Evolutionary conservation across 2,329 filamentous ascomycete species (phyloP).

Genomic region (Trichoderma sp.): DNA sequence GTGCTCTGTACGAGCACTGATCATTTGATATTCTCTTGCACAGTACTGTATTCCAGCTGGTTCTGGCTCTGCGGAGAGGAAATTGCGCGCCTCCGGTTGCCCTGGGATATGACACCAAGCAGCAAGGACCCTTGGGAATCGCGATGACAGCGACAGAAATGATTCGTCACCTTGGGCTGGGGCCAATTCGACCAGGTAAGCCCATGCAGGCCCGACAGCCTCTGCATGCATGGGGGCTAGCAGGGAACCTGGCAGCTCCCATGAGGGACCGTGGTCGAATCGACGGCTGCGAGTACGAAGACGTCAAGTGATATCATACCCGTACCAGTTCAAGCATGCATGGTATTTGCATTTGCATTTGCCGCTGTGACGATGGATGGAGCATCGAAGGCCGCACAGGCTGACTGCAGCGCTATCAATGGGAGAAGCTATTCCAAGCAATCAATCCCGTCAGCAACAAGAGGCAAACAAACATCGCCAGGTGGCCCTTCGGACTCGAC

Average conservation of each 20-base stretch:
- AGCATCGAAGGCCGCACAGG: neutral
- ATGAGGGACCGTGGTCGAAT: neutral
- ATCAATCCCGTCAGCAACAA: neutral
- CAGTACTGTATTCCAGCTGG: neutral
- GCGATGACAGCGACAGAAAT: conserved; percentile 15
- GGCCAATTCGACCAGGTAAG: neutral
- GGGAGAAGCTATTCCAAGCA: neutral
- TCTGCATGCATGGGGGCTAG: neutral
- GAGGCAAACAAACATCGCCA: neutral
- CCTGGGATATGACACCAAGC: conserved; percentile 25
- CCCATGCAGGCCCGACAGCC: neutral
- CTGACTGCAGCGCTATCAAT: neutral
- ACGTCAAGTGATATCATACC: neutral
- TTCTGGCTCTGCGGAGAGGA: conserved; percentile 7
- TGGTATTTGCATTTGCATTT: neutral
- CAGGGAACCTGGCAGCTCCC: conserved; percentile 1
- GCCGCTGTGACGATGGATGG: neutral
- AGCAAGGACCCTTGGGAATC: conserved; percentile 9
- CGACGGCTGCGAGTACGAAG: conserved; percentile 8
- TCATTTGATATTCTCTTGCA: neutral
- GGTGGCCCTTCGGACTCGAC: neutral
- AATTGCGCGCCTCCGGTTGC: conserved; percentile 21
- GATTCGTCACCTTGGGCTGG: conserved; percentile 9
- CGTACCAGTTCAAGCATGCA: neutral
- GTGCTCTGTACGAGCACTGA: neutral